phyloP scores from a whole-genome alignment of 73 alveolate genomes.

The Uronychia setigera region DNA sequence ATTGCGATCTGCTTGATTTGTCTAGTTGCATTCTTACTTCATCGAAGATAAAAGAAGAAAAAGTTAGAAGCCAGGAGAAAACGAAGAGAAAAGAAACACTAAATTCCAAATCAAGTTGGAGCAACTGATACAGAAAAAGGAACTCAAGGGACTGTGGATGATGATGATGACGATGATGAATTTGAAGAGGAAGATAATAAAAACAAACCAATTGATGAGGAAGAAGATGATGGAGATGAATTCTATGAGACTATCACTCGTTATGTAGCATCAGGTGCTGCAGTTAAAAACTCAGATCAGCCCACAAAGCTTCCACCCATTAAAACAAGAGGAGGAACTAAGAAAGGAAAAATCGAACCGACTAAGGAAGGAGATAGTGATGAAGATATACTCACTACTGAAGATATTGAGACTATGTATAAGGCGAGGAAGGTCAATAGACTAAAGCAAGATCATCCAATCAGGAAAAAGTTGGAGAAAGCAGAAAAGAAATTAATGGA shows the following conservation, averaged over 20 bases:
- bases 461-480: background rate
- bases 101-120: background rate
- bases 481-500: background rate
- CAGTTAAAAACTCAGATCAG: background rate
- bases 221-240: conserved; percentile 1
- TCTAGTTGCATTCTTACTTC: background rate
- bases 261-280: background rate
- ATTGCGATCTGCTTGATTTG: background rate
- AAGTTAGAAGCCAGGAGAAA: background rate
- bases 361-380: background rate
- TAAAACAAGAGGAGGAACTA: background rate
- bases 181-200: conserved; percentile 43
- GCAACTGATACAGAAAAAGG: background rate
- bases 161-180: conserved; percentile 26
- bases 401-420: background rate
- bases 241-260: background rate
- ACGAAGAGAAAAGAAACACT: conserved; percentile 19
- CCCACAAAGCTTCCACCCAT: background rate
- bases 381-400: background rate
- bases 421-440: background rate
- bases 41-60: background rate
- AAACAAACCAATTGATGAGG: background rate
- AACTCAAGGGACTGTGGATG: background rate
- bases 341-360: background rate
- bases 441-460: background rate